Evolutionary conservation across 2,329 filamentous ascomycete genomes (phyloP), one percentile per base, ranked within the genome.

Genomic region (Fusarium luffae): DNA sequence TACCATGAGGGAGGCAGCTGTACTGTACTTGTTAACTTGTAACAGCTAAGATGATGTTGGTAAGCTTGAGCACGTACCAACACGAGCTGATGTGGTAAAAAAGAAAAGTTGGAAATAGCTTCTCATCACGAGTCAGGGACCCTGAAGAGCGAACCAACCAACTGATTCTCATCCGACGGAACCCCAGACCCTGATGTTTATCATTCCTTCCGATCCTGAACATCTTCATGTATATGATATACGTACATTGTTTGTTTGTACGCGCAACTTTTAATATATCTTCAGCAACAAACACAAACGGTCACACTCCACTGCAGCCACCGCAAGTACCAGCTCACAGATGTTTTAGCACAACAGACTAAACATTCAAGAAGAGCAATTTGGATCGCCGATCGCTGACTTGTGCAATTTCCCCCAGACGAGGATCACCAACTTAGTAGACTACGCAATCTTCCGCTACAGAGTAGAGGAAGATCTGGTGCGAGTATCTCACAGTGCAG

Each of bases 401-500:
- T 23, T 10, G 9, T 21, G 11, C 37, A 69, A 69, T 66, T 50
- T 66, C 66, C 66, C 66, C 66, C 66, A 51, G 66, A 58, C 66
- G 63, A 70, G 62, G 56, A 69, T 70, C 66, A 55, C 42, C 50
- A 69, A 34, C 32, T 51, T 51, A 41, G 21, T 41, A 34, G 16
- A 40, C 49, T 16, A 52, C 48, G 21, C 34, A 23, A 40, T 19
- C 1, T 25, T 37, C 34, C 48, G 48, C 48, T 51, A 40, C 32
- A 51, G 32, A 51, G 32, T 37, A 37, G 34, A 37, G 34, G 34
- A 23, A 51, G 30, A 27, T 51, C 43, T 44, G 37, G 57, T 42
- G 32, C 52, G 44, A 63, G 66, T 68, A 68, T 56, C 51, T 52
- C 66, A 69, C 66, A 68, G 66, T 68, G 66, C 50, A 61, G 46